Evolutionary conservation across 352 stramenopile genomes (phyloP).

Genomic region (Chrysophaeum taylorii): DNA sequence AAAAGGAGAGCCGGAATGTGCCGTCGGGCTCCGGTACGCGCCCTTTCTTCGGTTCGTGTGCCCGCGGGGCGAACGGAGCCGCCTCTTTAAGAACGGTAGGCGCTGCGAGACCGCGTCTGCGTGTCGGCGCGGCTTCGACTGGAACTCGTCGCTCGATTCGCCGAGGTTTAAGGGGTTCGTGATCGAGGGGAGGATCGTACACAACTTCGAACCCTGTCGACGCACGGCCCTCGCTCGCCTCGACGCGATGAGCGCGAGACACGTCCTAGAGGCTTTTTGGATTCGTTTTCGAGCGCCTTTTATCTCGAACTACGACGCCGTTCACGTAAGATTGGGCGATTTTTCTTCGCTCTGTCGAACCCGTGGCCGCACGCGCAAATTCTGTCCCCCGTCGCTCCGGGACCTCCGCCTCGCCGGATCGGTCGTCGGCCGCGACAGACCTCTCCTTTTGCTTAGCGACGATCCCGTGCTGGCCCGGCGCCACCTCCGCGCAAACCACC

Average conservation of each 20-base stretch:
- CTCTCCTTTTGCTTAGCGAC: background rate
- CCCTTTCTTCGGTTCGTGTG: background rate
- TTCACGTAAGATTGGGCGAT: constrained; percentile 7
- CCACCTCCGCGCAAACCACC: background rate
- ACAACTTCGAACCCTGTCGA: background rate
- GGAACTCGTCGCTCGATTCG: background rate
- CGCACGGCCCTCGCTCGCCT: background rate
- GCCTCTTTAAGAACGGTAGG: background rate
- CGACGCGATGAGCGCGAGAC: background rate
- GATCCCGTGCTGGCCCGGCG: background rate
- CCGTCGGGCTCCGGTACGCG: background rate
- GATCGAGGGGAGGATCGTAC: background rate
- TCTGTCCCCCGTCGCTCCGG: background rate
- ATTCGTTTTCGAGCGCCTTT: background rate
- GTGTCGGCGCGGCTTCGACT: background rate
- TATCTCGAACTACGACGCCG: constrained; percentile 1
- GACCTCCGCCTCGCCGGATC: background rate
- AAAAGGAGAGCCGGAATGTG: background rate
- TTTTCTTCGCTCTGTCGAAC: background rate
- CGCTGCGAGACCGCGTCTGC: background rate
- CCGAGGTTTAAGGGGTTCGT: background rate
- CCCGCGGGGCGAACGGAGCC: background rate
- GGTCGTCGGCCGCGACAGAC: background rate
- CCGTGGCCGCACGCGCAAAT: background rate
- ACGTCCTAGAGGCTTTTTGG: background rate